Percentiles rank a stretch among this genome's conserved stretches.
These are phyloP conservation scores for Leptographium lundbergii DNA, from an alignment of 2,329 filamentous ascomycete genomes.

Conservation along the genomic window DNA sequence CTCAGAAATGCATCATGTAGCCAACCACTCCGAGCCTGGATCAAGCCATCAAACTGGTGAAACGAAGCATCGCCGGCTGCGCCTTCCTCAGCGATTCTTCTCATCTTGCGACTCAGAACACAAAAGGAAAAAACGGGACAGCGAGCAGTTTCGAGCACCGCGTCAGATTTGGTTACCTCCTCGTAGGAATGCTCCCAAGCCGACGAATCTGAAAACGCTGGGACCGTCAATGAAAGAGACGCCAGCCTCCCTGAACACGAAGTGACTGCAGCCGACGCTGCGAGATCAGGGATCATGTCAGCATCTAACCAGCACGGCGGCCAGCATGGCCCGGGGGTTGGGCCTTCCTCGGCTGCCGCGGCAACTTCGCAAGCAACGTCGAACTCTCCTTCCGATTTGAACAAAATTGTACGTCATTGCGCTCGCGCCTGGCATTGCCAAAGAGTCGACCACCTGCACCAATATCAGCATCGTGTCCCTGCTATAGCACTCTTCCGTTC, in stretches of 20 bases:
- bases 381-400: slow-evolving; percentile 61
- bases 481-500: neutral
- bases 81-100: neutral
- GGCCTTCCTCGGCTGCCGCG: slow-evolving; percentile 11
- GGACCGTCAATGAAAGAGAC: neutral
- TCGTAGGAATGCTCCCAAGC: neutral
- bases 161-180: neutral
- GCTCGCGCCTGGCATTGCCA: neutral
- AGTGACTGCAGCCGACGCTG: neutral
- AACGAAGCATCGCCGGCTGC: neutral
- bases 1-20: neutral
- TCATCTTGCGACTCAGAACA: neutral
- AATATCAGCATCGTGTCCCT: neutral
- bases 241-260: neutral
- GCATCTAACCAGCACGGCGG: slow-evolving; percentile 7
- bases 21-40: neutral
- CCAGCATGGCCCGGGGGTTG: slow-evolving; percentile 11
- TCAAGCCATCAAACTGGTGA: neutral
- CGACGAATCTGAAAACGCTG: neutral
- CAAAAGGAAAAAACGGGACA: neutral
- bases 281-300: slow-evolving; percentile 6
- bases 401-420: slow-evolving; percentile 70
- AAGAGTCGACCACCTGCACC: too few relatives aligned
- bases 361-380: slow-evolving; percentile 16
- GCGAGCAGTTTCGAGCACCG: neutral